A percentile compares a stretch with the other conserved stretches of the same genome.
phyloP scores from a whole-genome alignment of 2,329 filamentous ascomycete genomes.

The Chaetomiaceae sp. region DNA sequence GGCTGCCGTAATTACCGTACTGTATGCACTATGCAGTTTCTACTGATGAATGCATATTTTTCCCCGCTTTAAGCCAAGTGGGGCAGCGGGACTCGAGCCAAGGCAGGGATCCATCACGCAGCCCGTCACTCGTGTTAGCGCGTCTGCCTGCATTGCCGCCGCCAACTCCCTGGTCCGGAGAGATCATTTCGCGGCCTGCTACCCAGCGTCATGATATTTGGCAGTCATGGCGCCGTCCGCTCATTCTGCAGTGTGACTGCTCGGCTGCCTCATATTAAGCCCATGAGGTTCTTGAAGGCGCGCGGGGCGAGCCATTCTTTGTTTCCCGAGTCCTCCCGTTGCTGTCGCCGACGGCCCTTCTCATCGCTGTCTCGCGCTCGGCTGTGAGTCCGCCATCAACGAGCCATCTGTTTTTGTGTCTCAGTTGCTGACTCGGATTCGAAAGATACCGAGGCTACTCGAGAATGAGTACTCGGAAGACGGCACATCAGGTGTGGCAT shows the following conservation, averaged over 20 bases:
- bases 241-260: constrained; percentile 7
- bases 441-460: not conserved
- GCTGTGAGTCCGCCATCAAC: not conserved
- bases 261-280: not conserved
- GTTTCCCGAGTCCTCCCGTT: not conserved
- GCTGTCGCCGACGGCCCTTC: constrained; percentile 4
- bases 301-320: not conserved
- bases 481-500: constrained; percentile 32
- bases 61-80: not conserved
- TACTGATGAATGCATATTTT: constrained; percentile 13
- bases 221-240: constrained; percentile 22
- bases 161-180: not conserved
- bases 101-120: not conserved
- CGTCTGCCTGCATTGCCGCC: constrained; percentile 15
- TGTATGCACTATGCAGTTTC: not conserved
- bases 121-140: not conserved
- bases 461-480: constrained; percentile 18
- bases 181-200: not conserved
- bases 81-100: not conserved
- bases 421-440: not conserved
- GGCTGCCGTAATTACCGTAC: constrained; percentile 6
- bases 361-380: not conserved
- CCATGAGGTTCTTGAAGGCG: constrained; percentile 2
- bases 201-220: constrained; percentile 18
- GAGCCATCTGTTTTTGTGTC: too few relatives aligned